A percentile compares a stretch with the other conserved stretches of the same genome.
Conservation (phyloP, 2,329 filamentous ascomycete genomes). For the Microsporum canis region DNA sequence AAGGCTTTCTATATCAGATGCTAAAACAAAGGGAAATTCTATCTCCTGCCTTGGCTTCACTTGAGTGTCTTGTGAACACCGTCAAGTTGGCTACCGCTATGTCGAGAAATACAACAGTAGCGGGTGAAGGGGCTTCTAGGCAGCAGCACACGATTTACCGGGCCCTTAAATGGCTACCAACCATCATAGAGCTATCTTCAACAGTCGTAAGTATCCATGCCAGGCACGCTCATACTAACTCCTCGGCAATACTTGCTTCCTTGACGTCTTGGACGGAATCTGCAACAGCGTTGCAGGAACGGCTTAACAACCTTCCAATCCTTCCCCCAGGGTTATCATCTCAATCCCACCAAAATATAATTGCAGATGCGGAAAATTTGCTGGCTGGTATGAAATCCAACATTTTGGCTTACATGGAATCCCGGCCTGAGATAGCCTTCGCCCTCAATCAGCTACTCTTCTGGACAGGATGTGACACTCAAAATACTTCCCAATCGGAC, state of each 20-base stretch:
- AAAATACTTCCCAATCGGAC: constrained; percentile 3
- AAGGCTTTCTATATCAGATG: constrained; percentile 58
- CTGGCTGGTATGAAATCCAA: constrained; percentile 25
- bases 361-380: constrained; percentile 21
- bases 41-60: constrained; percentile 22
- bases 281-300: constrained; percentile 37
- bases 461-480: constrained; percentile 44
- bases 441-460: constrained; percentile 53
- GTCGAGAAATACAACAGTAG: constrained; percentile 20
- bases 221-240: constrained; percentile 48
- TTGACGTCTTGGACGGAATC: constrained; percentile 43
- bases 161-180: constrained; percentile 50
- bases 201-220: constrained; percentile 56
- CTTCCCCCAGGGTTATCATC: constrained; percentile 44
- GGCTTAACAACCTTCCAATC: constrained; percentile 34
- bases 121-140: constrained; percentile 10
- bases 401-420: constrained; percentile 36
- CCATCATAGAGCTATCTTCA: constrained; percentile 53
- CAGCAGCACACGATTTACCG: constrained; percentile 19
- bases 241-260: constrained; percentile 34
- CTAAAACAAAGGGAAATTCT: constrained; percentile 31
- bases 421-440: constrained; percentile 51
- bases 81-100: constrained; percentile 25
- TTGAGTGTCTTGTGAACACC: constrained; percentile 23
- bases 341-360: constrained; percentile 19